Evolutionary conservation across 2,329 filamentous ascomycete genomes (phyloP).

Genomic region (Lasiodiplodia citricola): DNA sequence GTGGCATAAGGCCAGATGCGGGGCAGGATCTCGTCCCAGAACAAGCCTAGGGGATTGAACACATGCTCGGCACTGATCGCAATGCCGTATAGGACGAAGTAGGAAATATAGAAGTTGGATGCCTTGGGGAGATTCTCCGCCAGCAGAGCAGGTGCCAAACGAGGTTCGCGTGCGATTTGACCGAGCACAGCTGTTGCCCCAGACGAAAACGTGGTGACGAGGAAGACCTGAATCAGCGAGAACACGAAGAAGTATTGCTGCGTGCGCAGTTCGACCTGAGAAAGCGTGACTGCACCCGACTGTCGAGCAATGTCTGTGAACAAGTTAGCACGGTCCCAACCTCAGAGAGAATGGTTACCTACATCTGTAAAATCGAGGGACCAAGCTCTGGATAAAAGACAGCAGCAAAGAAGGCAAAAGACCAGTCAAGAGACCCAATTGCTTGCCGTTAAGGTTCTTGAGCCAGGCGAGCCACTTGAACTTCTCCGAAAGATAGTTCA

Average conservation of each 20-base stretch:
- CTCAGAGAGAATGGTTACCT: slow-evolving; percentile 26
- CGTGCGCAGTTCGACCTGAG: slow-evolving; percentile 50
- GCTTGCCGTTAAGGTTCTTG: slow-evolving; percentile 45
- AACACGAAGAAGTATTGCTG: slow-evolving; percentile 48
- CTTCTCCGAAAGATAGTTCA: slow-evolving; percentile 48
- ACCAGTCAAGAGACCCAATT: slow-evolving; percentile 54
- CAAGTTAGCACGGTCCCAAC: slow-evolving; percentile 27
- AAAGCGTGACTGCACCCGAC: slow-evolving; percentile 46
- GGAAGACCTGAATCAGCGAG: slow-evolving; percentile 49
- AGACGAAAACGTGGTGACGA: slow-evolving; percentile 48
- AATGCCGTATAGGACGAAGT: slow-evolving; percentile 47
- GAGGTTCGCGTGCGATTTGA: slow-evolving; percentile 41
- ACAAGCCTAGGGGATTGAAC: slow-evolving; percentile 83
- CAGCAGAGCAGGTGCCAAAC: slow-evolving; percentile 38
- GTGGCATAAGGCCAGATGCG: slow-evolving; percentile 34
- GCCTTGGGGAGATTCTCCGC: slow-evolving; percentile 43
- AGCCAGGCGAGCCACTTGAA: slow-evolving; percentile 51
- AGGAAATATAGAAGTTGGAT: slow-evolving; percentile 49
- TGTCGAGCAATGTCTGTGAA: slow-evolving; percentile 43
- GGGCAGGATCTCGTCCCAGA: slow-evolving; percentile 80
- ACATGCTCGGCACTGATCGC: slow-evolving; percentile 80
- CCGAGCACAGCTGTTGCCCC: slow-evolving; percentile 55
- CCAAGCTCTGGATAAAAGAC: slow-evolving; percentile 50
- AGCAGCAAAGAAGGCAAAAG: slow-evolving; percentile 51
- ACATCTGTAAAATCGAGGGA: slow-evolving; percentile 50